Conservation (phyloP, 371 early-diverging fungal genomes). For the Mortierella polycephala region DNA sequence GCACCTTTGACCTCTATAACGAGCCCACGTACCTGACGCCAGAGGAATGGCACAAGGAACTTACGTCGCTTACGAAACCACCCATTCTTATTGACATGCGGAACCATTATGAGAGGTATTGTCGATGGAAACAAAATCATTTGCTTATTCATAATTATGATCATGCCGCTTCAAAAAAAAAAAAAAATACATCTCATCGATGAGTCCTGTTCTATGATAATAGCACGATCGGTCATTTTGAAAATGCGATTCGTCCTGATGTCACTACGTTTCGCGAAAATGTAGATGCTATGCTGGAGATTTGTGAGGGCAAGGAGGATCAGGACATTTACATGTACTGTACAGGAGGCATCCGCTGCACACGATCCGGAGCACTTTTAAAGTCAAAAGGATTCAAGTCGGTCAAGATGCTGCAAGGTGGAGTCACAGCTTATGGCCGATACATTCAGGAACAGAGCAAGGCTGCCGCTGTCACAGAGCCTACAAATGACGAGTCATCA, state of each 20-base stretch:
- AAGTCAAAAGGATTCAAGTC: constrained; percentile 73
- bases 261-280: constrained; percentile 82
- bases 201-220: background rate
- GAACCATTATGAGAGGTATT: constrained; percentile 79
- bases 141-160: constrained; percentile 1
- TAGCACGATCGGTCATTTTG: constrained; percentile 76
- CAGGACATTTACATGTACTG: constrained; percentile 85
- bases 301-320: constrained; percentile 61
- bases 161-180: constrained; percentile 1
- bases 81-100: constrained; percentile 79
- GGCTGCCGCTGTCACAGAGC: background rate
- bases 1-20: constrained; percentile 66
- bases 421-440: constrained; percentile 81
- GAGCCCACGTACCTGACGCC: constrained; percentile 74
- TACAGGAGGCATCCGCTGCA: constrained; percentile 86
- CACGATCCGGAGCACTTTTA: constrained; percentile 78
- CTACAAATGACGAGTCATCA: background rate
- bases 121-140: background rate
- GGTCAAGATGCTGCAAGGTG: constrained; percentile 79
- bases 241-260: constrained; percentile 72
- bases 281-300: constrained; percentile 58
- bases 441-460: constrained; percentile 56
- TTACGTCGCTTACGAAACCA: constrained; percentile 52
- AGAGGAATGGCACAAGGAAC: constrained; percentile 71
- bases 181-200: background rate